These are phyloP conservation scores for Rhizoclosmatium globosum DNA, from an alignment of 192 early-diverging fungal genomes.

Conservation along the genomic window DNA sequence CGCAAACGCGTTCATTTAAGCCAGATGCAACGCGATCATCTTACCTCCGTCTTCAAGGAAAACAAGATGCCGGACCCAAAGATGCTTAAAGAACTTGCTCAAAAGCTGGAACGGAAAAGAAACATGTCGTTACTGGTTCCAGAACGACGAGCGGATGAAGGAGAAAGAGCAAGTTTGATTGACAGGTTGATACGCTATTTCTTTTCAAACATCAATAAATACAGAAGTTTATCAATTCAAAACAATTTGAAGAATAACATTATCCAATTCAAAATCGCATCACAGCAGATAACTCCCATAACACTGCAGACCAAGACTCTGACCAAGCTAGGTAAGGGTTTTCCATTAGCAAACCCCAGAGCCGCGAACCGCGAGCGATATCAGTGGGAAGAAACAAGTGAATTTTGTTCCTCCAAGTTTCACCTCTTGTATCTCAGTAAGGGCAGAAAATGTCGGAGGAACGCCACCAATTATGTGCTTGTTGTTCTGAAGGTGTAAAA, in stretches of 20 bases:
- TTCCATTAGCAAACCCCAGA: slow-evolving; percentile 4
- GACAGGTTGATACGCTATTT: too few relatives aligned
- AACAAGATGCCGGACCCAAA: too few relatives aligned
- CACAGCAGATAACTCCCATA: background rate
- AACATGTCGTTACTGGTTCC: too few relatives aligned
- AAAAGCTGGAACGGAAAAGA: too few relatives aligned
- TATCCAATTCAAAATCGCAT: background rate
- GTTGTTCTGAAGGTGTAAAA: background rate
- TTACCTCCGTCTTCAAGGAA: too few relatives aligned
- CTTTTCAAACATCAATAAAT: too few relatives aligned
- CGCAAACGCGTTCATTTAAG: too few relatives aligned
- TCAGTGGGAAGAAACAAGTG: slow-evolving; percentile 2
- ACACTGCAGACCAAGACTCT: background rate
- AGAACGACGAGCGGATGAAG: too few relatives aligned
- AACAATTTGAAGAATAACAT: background rate
- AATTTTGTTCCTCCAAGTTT: background rate
- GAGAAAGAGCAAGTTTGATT: too few relatives aligned
- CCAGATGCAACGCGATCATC: too few relatives aligned
- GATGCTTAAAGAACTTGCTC: too few relatives aligned
- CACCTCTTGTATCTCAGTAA: background rate
- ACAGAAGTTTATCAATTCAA: background rate
- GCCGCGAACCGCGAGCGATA: background rate
- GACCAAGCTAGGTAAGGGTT: slow-evolving; percentile 5
- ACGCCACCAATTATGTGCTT: background rate
- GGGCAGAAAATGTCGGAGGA: background rate